A percentile compares a stretch with the other conserved stretches of the same genome.
Evolutionary conservation across 1,284 basidiomycete species (phyloP).

Genomic region (Boletus mariae): DNA sequence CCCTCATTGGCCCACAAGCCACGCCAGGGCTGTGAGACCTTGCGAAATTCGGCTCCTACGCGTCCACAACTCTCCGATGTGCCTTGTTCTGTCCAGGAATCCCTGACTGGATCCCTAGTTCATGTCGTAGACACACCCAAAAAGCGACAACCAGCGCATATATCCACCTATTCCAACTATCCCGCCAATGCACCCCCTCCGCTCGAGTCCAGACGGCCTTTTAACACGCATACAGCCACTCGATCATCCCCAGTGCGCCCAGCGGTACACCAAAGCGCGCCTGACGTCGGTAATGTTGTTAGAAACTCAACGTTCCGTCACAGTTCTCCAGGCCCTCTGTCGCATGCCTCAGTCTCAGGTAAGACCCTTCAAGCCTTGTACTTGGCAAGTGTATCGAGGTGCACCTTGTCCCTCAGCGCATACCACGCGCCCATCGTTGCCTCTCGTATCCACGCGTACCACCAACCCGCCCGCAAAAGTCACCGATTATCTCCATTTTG

Average conservation of each 20-base stretch:
- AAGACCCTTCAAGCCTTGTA: slow-evolving; percentile 3
- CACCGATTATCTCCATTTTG: not conserved
- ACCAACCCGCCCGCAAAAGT: not conserved
- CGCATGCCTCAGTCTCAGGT: slow-evolving; percentile 10
- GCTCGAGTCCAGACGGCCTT: not conserved
- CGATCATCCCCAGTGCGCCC: slow-evolving; percentile 9
- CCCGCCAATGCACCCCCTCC: not conserved
- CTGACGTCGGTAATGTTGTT: not conserved
- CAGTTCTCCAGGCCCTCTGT: slow-evolving; percentile 10
- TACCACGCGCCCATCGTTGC: not conserved
- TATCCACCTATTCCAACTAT: slow-evolving; percentile 1
- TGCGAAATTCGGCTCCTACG: not conserved
- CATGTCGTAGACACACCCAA: not conserved
- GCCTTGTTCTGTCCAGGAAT: not conserved
- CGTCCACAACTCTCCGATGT: not conserved
- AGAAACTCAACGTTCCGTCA: not conserved
- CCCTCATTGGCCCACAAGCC: not conserved
- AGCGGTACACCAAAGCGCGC: not conserved
- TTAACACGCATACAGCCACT: not conserved
- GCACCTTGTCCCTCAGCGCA: slow-evolving; percentile 6
- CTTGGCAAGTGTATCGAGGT: slow-evolving; percentile 8
- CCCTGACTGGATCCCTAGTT: not conserved
- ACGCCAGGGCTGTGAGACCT: not conserved
- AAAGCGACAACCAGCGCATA: slow-evolving; percentile 14
- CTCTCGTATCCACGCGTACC: not conserved